Evolutionary conservation across 352 stramenopile genomes (phyloP).

Genomic region (Globisporangium paddicum): DNA sequence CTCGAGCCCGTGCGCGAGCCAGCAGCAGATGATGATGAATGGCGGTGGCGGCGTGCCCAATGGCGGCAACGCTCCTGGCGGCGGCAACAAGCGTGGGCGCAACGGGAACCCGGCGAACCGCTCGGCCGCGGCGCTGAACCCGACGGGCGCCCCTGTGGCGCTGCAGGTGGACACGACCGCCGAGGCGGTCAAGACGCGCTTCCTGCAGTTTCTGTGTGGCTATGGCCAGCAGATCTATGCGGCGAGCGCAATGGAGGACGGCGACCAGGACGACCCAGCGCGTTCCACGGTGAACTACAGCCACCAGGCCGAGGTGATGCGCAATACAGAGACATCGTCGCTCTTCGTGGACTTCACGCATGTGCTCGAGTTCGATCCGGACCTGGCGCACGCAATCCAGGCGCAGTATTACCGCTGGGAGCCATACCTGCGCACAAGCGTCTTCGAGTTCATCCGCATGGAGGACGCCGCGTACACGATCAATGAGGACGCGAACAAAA

Average conservation of each 20-base stretch:
- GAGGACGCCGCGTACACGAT: conserved; percentile 73
- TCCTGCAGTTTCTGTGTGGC: conserved; percentile 78
- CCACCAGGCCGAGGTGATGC: conserved; percentile 85
- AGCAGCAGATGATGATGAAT: conserved; percentile 18
- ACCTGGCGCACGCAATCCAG: conserved; percentile 78
- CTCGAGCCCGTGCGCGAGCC: background rate
- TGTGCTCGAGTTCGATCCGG: conserved; percentile 76
- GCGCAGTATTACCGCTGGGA: conserved; percentile 86
- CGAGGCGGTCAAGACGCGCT: conserved; percentile 79
- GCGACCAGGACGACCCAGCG: conserved; percentile 5
- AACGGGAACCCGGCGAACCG: conserved; percentile 18
- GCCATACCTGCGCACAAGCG: conserved; percentile 58
- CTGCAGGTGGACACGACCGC: conserved; percentile 67
- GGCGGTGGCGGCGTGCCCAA: conserved; percentile 5
- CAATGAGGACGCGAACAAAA: conserved; percentile 79
- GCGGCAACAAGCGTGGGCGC: conserved; percentile 35
- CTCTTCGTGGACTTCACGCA: conserved; percentile 86
- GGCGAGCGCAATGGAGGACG: conserved; percentile 3
- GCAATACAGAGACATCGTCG: conserved; percentile 82
- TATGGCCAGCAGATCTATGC: conserved; percentile 46
- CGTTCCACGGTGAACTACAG: conserved; percentile 63
- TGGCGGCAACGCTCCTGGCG: background rate
- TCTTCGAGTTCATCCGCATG: conserved; percentile 78
- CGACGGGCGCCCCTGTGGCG: conserved; percentile 34
- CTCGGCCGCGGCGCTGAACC: conserved; percentile 27